Percentiles rank a stretch among this genome's conserved stretches.
Conservation (phyloP, 495 filamentous ascomycete species). For the Aspergillus ostianus region DNA sequence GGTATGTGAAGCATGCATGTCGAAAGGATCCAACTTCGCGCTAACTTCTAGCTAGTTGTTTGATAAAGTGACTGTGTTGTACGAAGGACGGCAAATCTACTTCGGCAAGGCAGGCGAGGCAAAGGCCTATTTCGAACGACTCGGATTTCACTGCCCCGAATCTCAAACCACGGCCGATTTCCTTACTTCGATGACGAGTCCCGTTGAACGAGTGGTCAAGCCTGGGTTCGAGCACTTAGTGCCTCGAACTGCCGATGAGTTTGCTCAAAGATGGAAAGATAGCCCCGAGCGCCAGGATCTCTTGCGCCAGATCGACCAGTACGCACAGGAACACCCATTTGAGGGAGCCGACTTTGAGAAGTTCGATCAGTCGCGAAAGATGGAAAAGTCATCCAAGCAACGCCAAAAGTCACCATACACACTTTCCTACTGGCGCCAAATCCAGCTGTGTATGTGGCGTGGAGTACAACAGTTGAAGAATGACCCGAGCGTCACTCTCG, state of each 20-base stretch:
- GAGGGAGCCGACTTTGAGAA: slow-evolving; percentile 18
- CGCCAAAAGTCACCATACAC: slow-evolving; percentile 36
- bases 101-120: slow-evolving; percentile 53
- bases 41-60: slow-evolving; percentile 25
- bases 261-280: slow-evolving; percentile 53
- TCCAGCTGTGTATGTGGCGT: slow-evolving; percentile 40
- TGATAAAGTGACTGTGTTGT: slow-evolving; percentile 53
- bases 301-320: slow-evolving; percentile 43
- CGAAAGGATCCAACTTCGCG: neutral
- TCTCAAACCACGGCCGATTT: slow-evolving; percentile 28
- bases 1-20: neutral
- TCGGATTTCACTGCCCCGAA: slow-evolving; percentile 54
- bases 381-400: slow-evolving; percentile 24
- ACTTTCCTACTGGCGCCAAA: slow-evolving; percentile 31
- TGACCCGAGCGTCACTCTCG: slow-evolving; percentile 65
- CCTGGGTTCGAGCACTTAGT: slow-evolving; percentile 58
- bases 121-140: slow-evolving; percentile 51
- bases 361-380: slow-evolving; percentile 22
- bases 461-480: slow-evolving; percentile 51
- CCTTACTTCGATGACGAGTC: slow-evolving; percentile 2
- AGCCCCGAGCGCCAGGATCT: slow-evolving; percentile 44
- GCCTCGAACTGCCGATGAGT: slow-evolving; percentile 64
- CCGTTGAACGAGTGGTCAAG: slow-evolving; percentile 32
- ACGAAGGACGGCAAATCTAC: slow-evolving; percentile 57
- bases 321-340: slow-evolving; percentile 32